Evolutionary conservation across 768 basidiomycete genomes (phyloP).

Genomic region (Naematelia aurantialba): DNA sequence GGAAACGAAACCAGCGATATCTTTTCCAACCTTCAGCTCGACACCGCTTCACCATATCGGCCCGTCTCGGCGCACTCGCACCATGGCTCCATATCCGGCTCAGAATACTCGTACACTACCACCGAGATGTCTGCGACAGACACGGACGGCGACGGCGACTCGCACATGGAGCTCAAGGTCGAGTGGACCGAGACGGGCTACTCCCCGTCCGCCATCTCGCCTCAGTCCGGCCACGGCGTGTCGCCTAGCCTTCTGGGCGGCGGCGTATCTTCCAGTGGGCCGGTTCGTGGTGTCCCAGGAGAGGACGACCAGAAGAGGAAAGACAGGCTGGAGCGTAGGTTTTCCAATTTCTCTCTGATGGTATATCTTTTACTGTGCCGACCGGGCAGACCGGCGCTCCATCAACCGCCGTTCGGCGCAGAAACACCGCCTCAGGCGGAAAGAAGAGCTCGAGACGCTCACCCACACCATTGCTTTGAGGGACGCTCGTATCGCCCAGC

Average conservation of each 20-base stretch:
- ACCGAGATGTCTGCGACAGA: conserved; percentile 17
- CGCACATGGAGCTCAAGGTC: not conserved
- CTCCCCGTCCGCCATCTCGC: not conserved
- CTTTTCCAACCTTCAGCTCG: not conserved
- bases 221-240: not conserved
- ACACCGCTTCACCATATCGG: not conserved
- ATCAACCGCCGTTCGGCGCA: conserved; percentile 28
- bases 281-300: not conserved
- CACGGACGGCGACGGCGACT: conserved; percentile 8
- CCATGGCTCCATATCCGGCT: conserved; percentile 7
- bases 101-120: conserved; percentile 17
- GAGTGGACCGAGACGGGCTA: not conserved
- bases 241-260: not conserved
- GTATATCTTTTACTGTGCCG: not conserved
- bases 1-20: conserved; percentile 2
- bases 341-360: too few relatives aligned
- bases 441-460: conserved; percentile 13
- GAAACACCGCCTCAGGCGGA: conserved; percentile 17
- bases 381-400: conserved; percentile 15
- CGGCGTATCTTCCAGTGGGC: too few relatives aligned
- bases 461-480: conserved; percentile 2
- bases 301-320: conserved; percentile 1
- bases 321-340: conserved; percentile 10
- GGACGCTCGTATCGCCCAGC: conserved; percentile 4
- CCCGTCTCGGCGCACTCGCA: conserved; percentile 5